phyloP scores from a whole-genome alignment of 331 rosid species.

The Dryas integrifolia region DNA sequence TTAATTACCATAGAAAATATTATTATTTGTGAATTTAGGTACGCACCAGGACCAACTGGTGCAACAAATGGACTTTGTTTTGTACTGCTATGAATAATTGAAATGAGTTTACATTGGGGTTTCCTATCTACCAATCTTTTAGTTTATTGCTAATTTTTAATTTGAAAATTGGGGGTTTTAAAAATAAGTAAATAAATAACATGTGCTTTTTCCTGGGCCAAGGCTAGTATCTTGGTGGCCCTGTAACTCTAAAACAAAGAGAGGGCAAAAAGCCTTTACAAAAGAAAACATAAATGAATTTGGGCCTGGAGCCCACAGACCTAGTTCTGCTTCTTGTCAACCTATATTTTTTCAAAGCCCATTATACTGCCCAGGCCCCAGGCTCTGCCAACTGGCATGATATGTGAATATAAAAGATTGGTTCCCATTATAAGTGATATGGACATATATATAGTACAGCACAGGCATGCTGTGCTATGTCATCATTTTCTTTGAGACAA shows the following conservation, averaged over 20 bases:
- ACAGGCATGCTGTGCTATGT: not conserved
- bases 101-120: slow-evolving; percentile 3
- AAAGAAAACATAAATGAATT: too few species aligned
- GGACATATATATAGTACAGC: not conserved
- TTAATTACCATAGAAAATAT: not conserved
- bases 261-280: too few species aligned
- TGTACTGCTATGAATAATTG: not conserved
- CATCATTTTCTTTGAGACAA: slow-evolving; percentile 19
- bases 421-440: not conserved
- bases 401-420: too few species aligned
- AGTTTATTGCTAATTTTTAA: not conserved
- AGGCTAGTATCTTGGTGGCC: not conserved
- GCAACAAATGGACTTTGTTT: slow-evolving; percentile 4
- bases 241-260: too few species aligned
- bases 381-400: too few species aligned
- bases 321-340: too few species aligned
- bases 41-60: not conserved
- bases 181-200: too few species aligned
- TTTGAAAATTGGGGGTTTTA: not conserved
- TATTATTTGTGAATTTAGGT: not conserved
- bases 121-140: slow-evolving; percentile 9
- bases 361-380: not conserved
- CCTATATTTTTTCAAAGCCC: not conserved
- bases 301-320: too few species aligned
- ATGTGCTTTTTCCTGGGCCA: not conserved